phyloP scores from a whole-genome alignment of 805 yeast species.

The Teunomyces cretensis region DNA sequence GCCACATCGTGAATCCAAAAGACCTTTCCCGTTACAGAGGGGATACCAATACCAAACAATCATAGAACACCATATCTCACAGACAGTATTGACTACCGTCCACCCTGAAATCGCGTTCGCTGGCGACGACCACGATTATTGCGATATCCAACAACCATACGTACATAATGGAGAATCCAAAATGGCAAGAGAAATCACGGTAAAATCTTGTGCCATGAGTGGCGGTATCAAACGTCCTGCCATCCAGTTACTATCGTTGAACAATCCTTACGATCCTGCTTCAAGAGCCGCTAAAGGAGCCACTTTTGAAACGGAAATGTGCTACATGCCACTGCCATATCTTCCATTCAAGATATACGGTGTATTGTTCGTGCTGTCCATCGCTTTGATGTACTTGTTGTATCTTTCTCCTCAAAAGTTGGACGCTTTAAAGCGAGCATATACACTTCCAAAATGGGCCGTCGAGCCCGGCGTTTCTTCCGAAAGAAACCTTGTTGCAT shows the following conservation, averaged over 20 bases:
- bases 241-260: slow-evolving; percentile 72
- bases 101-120: slow-evolving; percentile 73
- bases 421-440: background rate
- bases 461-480: background rate
- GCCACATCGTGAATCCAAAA: slow-evolving; percentile 65
- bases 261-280: slow-evolving; percentile 38
- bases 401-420: slow-evolving; percentile 8
- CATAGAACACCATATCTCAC: slow-evolving; percentile 60
- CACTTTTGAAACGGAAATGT: slow-evolving; percentile 45
- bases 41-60: slow-evolving; percentile 93
- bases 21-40: slow-evolving; percentile 60
- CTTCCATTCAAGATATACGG: slow-evolving; percentile 18
- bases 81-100: slow-evolving; percentile 55
- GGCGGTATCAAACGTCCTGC: slow-evolving; percentile 89
- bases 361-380: slow-evolving; percentile 6
- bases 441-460: background rate
- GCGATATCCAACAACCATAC: slow-evolving; percentile 64
- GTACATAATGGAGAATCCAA: slow-evolving; percentile 12
- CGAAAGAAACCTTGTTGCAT: slow-evolving; percentile 2
- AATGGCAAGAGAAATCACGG: slow-evolving; percentile 65
- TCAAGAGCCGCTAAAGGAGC: slow-evolving; percentile 4
- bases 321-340: slow-evolving; percentile 59
- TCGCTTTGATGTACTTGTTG: slow-evolving; percentile 13
- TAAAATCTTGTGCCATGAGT: slow-evolving; percentile 89
- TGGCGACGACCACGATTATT: slow-evolving; percentile 97